Percentiles rank a stretch among this genome's conserved stretches.
Conservation (phyloP, 148 eudicot genomes). For the Rhododendron simsii region DNA sequence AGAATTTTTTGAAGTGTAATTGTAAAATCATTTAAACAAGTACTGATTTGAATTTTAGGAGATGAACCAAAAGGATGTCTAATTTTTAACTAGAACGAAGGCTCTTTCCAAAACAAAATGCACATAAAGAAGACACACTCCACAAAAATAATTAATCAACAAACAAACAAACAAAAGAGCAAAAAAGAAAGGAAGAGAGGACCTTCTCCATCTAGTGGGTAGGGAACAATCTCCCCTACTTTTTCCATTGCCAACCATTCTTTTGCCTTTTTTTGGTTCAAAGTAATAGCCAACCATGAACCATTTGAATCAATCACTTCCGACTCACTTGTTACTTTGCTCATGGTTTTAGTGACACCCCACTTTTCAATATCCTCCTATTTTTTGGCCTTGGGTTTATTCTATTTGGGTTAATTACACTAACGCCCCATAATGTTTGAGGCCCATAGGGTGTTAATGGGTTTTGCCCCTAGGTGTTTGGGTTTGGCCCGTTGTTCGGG, state of each 20-base stretch:
- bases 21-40: neutral
- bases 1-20: too few relatives aligned
- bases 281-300: conserved; percentile 9
- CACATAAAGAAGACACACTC: neutral
- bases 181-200: neutral
- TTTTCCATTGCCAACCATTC: conserved; percentile 17
- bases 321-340: neutral
- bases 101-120: neutral
- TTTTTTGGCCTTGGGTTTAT: neutral
- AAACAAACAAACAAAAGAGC: neutral
- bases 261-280: neutral
- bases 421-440: too few relatives aligned
- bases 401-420: neutral
- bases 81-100: neutral
- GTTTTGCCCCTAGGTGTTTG: too few relatives aligned
- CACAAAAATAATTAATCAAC: neutral
- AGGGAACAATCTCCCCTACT: conserved; percentile 13
- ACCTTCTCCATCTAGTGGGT: conserved; percentile 10
- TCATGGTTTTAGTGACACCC: conserved; percentile 13
- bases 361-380: neutral
- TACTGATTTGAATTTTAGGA: neutral
- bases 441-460: too few relatives aligned
- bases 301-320: conserved; percentile 21
- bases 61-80: neutral
- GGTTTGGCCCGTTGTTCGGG: too few relatives aligned